Base-by-base conservation (phyloP, 208 protist species). In the Zelonia costaricensis region DNA sequence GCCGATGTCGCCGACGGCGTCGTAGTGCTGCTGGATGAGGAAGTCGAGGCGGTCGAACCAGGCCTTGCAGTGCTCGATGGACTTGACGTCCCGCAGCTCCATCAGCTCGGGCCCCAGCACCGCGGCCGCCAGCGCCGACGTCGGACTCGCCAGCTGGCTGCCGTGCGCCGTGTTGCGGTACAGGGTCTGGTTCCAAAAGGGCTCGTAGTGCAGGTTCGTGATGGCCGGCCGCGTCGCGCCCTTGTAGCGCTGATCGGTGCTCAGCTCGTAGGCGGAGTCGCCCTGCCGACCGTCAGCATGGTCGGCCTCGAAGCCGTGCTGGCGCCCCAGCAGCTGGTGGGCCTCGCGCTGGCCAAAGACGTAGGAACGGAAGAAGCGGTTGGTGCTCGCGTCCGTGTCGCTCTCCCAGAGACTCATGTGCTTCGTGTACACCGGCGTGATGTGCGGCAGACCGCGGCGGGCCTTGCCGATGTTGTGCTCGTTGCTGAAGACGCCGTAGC, bases 381-480 rank as follows among this genome's bases (percentile, higher is more conserved):
- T 95, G 18, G 60, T 93, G 18, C 42, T 80, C 30, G 86, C 86
- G 67, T 95, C 89, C n/a, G 89, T 95, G 71, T 95, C 89, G 3
- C 81, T 89, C 39, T 92, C 86, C 86, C 89, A 95, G 7, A 95
- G 72, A 43, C 74, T 88, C 86, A 92, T 91, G 75, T 95, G 89
- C 44, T 75, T 80, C 13, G 70, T 83, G 70, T 89, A 87, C 15
- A 92, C 60, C 15, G 85, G 89, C 10, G 85, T 92, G 23, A 92
- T 86, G 46, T 82, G 80, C 25, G 82, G 84, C 35, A 92, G 70
- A 12, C 82, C 85, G 22, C 89, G 85, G 3, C 84, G 76, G 1
- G 85, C 12, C 68, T 90, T 91, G 22, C 45, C 74, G 22, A 92
- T 78, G 63, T 91, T 91, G 45, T 70, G 53, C 59, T 93, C 82